Conservation (phyloP, 345 rosid genomes). For the Lepidium sativum region DNA sequence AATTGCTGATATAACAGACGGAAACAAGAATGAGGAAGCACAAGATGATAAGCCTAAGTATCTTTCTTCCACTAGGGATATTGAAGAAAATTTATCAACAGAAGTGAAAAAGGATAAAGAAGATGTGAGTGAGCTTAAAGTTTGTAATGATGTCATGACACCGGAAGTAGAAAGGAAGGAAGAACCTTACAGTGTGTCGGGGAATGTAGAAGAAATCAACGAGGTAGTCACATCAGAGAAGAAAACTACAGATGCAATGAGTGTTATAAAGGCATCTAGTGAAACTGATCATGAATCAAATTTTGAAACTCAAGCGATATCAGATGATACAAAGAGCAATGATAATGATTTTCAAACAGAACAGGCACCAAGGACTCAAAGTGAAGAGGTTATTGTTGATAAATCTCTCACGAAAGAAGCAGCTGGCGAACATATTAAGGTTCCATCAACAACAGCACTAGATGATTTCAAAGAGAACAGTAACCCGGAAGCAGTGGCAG, state of each 20-base stretch:
- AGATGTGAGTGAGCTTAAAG: background rate
- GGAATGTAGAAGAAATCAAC: background rate
- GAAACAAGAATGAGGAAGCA: constrained; percentile 14
- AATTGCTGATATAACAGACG: constrained; percentile 2
- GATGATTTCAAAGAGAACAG: background rate
- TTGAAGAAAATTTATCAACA: background rate
- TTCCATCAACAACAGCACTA: background rate
- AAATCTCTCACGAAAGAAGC: constrained; percentile 8
- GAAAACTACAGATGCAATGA: background rate
- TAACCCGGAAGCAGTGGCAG: background rate
- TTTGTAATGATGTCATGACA: background rate
- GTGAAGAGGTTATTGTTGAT: constrained; percentile 1
- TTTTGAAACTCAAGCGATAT: background rate
- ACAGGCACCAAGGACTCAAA: background rate
- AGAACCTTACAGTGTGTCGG: background rate
- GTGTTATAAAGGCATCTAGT: background rate
- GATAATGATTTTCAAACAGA: background rate
- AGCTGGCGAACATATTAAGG: constrained; percentile 13
- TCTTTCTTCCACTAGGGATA: background rate
- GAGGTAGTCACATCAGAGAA: background rate
- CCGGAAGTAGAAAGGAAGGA: background rate
- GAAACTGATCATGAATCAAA: constrained; percentile 1
- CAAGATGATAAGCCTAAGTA: constrained; percentile 16
- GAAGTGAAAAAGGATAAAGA: constrained; percentile 1
- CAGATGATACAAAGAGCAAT: background rate